These are phyloP conservation scores for Penicillium verrucosum DNA, from an alignment of 2,329 filamentous ascomycete species.

Conservation along the genomic window DNA sequence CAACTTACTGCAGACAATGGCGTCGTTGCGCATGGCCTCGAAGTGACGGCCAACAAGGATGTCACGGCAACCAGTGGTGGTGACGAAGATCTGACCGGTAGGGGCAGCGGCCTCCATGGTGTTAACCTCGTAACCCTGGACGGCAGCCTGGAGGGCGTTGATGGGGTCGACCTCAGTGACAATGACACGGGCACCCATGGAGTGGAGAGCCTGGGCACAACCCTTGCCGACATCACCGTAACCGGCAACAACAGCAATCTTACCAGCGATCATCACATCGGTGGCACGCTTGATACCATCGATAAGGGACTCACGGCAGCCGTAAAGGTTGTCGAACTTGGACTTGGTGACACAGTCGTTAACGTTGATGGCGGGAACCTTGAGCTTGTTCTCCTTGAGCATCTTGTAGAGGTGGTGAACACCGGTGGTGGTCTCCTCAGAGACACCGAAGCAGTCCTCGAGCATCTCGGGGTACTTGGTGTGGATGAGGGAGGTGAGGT, in stretches of 20 bases:
- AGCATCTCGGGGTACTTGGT: slow-evolving; percentile 98
- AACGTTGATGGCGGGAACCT: slow-evolving; percentile 97
- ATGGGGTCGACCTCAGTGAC: slow-evolving; percentile 98
- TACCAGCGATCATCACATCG: slow-evolving; percentile 99
- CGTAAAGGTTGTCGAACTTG: slow-evolving; percentile 99
- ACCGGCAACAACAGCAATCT: slow-evolving; percentile 95
- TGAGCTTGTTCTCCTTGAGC: slow-evolving; percentile 85
- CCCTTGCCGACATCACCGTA: slow-evolving; percentile 99
- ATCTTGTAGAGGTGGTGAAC: slow-evolving; percentile 99
- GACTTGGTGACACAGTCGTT: slow-evolving; percentile 99
- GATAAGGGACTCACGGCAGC: slow-evolving; percentile 96
- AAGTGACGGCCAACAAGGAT: slow-evolving; percentile 92
- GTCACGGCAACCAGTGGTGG: slow-evolving; percentile 98
- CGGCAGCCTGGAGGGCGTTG: slow-evolving; percentile 98
- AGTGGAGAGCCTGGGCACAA: slow-evolving; percentile 90
- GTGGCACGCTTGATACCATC: slow-evolving; percentile 99
- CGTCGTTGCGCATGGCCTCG: slow-evolving; percentile 91
- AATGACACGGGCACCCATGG: slow-evolving; percentile 95
- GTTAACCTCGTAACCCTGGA: slow-evolving; percentile 93
- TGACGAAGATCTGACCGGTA: slow-evolving; percentile 95
- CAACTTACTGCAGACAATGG: slow-evolving; percentile 78
- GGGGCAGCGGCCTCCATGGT: slow-evolving; percentile 96
- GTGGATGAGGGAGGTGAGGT: slow-evolving; percentile 94
- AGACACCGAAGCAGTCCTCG: slow-evolving; percentile 96
- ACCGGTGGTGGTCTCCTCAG: slow-evolving; percentile 99